phyloP scores from a whole-genome alignment of 2,329 filamentous ascomycete genomes.

The Calonectria ilicicola region DNA sequence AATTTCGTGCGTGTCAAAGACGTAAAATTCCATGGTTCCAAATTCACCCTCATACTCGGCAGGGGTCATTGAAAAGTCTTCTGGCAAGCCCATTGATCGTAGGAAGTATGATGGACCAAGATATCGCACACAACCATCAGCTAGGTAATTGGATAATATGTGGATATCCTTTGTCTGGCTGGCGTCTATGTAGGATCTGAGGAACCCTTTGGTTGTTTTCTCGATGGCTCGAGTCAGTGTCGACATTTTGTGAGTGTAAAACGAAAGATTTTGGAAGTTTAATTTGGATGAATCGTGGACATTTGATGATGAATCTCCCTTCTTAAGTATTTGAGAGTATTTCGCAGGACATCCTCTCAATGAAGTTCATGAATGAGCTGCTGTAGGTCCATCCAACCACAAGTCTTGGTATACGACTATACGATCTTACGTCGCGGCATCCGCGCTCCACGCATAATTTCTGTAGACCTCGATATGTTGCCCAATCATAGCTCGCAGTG shows the following conservation, averaged over 20 bases:
- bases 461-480: not conserved
- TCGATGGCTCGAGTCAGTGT: not conserved
- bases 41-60: not conserved
- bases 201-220: not conserved
- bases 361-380: not conserved
- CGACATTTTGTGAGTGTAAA: not conserved
- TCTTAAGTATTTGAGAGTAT: not conserved
- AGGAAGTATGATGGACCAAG: not conserved
- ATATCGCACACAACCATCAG: not conserved
- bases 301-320: not conserved
- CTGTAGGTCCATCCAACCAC: not conserved
- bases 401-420: not conserved
- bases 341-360: not conserved
- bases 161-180: not conserved
- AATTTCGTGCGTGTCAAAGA: not conserved
- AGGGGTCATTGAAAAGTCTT: not conserved
- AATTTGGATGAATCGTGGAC: not conserved
- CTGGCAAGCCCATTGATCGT: not conserved
- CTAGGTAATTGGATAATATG: not conserved
- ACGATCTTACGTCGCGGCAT: not conserved
- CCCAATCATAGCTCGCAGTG: not conserved
- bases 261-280: not conserved
- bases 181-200: not conserved
- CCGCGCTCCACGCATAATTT: not conserved
- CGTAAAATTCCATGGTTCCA: not conserved